Conservation (phyloP, 73 alveolate species). For the Blepharisma japonicum region DNA sequence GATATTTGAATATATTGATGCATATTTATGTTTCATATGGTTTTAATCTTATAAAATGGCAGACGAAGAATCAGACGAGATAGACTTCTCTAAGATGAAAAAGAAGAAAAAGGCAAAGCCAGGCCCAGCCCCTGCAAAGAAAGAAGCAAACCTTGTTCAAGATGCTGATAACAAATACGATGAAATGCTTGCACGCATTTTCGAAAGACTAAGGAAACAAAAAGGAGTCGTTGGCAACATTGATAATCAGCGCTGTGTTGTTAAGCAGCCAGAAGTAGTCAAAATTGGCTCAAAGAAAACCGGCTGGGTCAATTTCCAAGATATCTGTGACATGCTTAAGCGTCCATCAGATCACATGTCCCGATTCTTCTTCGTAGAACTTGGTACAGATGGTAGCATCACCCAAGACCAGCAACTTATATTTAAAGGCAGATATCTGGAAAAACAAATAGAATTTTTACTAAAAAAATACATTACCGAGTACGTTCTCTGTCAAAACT, state of each 20-base stretch:
- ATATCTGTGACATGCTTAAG: slow-evolving; percentile 43
- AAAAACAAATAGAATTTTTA: slow-evolving; percentile 43
- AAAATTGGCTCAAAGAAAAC: slow-evolving; percentile 52
- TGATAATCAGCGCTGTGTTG: slow-evolving; percentile 13
- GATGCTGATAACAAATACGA: slow-evolving; percentile 18
- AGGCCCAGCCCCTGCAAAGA: not conserved
- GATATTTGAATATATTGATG: too few species aligned
- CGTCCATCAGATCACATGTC: slow-evolving; percentile 49
- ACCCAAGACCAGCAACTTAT: slow-evolving; percentile 43
- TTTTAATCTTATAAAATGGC: too few species aligned
- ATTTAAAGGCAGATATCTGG: slow-evolving; percentile 49
- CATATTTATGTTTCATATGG: too few species aligned
- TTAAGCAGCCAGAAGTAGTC: slow-evolving; percentile 51
- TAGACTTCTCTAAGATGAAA: not conserved
- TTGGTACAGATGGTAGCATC: slow-evolving; percentile 58
- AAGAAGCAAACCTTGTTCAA: not conserved
- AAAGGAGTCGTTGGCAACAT: not conserved
- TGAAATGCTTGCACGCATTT: not conserved
- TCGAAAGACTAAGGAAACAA: not conserved
- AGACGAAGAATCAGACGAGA: too few species aligned
- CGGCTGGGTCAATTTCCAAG: slow-evolving; percentile 56
- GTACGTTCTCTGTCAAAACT: slow-evolving; percentile 48
- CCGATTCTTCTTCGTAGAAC: slow-evolving; percentile 43
- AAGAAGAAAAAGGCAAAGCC: slow-evolving; percentile 1
- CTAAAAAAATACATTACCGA: slow-evolving; percentile 46